These are phyloP conservation scores for Tricholoma sp. DNA, from an alignment of 768 basidiomycete genomes.

Conservation along the genomic window DNA sequence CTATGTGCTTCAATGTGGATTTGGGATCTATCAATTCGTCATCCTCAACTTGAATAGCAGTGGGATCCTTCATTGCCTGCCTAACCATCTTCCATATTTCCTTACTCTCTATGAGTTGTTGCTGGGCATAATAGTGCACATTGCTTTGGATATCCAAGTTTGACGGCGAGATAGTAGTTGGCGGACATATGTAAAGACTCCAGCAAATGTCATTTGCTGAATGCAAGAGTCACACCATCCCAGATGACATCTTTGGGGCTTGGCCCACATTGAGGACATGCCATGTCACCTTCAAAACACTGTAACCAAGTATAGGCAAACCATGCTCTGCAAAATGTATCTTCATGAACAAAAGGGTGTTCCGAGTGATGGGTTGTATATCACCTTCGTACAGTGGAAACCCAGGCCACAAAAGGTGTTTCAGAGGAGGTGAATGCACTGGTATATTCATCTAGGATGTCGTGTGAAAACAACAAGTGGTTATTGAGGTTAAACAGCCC, in stretches of 20 bases:
- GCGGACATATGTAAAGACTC: too few relatives aligned
- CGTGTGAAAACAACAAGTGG: constrained; percentile 22
- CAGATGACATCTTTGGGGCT: too few relatives aligned
- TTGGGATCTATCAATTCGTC: not conserved
- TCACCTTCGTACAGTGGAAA: constrained; percentile 13
- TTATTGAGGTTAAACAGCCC: constrained; percentile 34
- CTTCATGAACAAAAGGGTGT: constrained; percentile 14
- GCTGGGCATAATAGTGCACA: not conserved
- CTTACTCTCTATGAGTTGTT: not conserved
- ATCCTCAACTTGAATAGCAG: too few relatives aligned
- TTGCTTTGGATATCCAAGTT: not conserved
- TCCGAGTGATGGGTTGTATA: constrained; percentile 12
- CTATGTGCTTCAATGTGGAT: not conserved
- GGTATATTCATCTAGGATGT: constrained; percentile 31
- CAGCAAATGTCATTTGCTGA: too few relatives aligned
- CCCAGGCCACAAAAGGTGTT: constrained; percentile 30
- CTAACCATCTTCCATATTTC: not conserved
- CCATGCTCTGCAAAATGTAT: too few relatives aligned
- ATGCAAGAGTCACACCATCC: too few relatives aligned
- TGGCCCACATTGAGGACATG: too few relatives aligned
- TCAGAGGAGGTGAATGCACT: constrained; percentile 27
- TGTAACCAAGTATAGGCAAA: too few relatives aligned
- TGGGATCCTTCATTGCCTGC: not conserved
- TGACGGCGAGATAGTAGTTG: too few relatives aligned
- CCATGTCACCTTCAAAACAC: too few relatives aligned